Evolutionary conservation across 2,329 filamentous ascomycete genomes (phyloP).

Genomic region (Colletotrichum costaricense): DNA sequence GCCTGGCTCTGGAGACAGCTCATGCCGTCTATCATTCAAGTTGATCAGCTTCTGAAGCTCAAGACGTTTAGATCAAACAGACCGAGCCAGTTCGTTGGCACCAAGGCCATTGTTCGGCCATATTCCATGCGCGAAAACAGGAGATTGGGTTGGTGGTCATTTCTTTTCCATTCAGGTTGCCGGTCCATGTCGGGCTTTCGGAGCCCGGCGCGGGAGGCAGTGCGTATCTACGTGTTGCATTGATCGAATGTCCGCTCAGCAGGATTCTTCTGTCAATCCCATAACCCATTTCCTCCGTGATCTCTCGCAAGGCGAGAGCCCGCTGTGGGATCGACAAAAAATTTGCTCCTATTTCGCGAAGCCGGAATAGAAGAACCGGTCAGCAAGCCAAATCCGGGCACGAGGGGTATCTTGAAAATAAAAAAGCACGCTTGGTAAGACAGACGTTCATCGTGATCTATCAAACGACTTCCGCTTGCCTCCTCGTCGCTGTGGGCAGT

Average conservation of each 20-base stretch:
- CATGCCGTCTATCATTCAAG: background rate
- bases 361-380: background rate
- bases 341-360: background rate
- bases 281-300: background rate
- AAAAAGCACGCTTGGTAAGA: conserved; percentile 1
- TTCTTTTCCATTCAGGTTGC: conserved; percentile 11
- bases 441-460: conserved; percentile 1
- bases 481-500: conserved; percentile 59
- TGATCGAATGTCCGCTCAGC: background rate
- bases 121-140: background rate
- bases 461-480: conserved; percentile 21
- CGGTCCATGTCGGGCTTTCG: background rate
- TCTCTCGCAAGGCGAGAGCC: background rate
- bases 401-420: conserved; percentile 24
- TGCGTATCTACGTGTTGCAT: conserved; percentile 2
- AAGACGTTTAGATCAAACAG: background rate
- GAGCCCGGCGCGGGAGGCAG: background rate
- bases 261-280: background rate
- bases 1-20: background rate
- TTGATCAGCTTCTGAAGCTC: background rate
- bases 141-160: background rate
- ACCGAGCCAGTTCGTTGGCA: background rate
- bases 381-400: conserved; percentile 3
- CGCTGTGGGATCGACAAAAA: background rate
- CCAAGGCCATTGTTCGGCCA: background rate